phyloP scores from a whole-genome alignment of 1,139 yeast species.

The Taiozyma sp. region DNA sequence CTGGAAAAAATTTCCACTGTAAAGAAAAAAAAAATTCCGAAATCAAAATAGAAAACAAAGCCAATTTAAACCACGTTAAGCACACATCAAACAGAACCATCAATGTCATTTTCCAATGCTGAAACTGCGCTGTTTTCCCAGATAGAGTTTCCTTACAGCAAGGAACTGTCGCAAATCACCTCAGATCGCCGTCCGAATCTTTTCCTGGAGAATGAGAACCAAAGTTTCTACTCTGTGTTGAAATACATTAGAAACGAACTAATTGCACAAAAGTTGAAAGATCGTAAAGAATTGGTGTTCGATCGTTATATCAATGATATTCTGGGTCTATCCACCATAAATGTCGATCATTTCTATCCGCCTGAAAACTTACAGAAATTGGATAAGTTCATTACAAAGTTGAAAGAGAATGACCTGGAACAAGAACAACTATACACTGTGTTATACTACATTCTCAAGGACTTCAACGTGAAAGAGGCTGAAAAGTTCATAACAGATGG shows the following conservation, averaged over 20 bases:
- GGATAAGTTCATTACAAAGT: constrained; percentile 9
- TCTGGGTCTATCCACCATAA: constrained; percentile 4
- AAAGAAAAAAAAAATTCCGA: background rate
- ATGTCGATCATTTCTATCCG: constrained; percentile 16
- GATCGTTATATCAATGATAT: constrained; percentile 19
- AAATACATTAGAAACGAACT: constrained; percentile 18
- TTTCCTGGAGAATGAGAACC: constrained; percentile 13
- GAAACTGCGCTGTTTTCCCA: constrained; percentile 5
- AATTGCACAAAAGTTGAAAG: constrained; percentile 13
- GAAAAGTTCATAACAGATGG: constrained; percentile 12
- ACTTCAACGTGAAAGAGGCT: constrained; percentile 16
- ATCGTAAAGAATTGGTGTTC: constrained; percentile 11
- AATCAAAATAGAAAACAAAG: background rate
- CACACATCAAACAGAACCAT: no score
- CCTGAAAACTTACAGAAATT: constrained; percentile 19
- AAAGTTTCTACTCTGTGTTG: constrained; percentile 17
- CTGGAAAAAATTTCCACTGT: background rate
- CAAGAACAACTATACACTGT: constrained; percentile 8
- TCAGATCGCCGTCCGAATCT: constrained; percentile 15
- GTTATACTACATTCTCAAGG: constrained; percentile 20
- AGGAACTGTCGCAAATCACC: constrained; percentile 14
- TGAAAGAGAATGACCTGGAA: constrained; percentile 6
- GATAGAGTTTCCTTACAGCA: constrained; percentile 17
- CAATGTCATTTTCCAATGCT: constrained; percentile 1
- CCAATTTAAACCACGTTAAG: background rate